phyloP scores from a whole-genome alignment of 2,329 filamentous ascomycete genomes.

The Penicillium sp. region DNA sequence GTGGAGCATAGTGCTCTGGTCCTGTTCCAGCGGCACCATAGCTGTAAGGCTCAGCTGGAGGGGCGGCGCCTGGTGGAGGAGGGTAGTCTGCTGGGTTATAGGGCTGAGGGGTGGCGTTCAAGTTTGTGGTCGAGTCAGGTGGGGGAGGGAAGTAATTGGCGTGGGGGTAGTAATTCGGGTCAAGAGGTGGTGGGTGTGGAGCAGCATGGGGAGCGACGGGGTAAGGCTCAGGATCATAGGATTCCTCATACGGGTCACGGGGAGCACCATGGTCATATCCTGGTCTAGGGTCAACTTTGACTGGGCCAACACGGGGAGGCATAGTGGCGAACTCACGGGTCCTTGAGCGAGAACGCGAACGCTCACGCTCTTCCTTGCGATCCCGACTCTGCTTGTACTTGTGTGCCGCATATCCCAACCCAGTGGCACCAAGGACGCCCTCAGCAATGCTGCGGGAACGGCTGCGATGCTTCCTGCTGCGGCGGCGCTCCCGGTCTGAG shows the following conservation, averaged over 20 bases:
- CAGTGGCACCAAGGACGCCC: conserved; percentile 57
- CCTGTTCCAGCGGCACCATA: conserved; percentile 36
- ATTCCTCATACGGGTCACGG: conserved; percentile 42
- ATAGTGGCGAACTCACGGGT: conserved; percentile 41
- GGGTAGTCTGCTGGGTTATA: conserved; percentile 43
- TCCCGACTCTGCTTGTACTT: conserved; percentile 57
- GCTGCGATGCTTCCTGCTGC: conserved; percentile 38
- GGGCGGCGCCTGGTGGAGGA: conserved; percentile 41
- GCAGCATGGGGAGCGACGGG: conserved; percentile 34
- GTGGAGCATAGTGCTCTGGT: conserved; percentile 40
- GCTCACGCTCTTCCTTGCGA: conserved; percentile 49
- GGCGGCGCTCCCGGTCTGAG: conserved; percentile 35
- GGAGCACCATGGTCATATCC: conserved; percentile 31
- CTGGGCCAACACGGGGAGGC: neutral
- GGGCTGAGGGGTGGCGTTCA: conserved; percentile 24
- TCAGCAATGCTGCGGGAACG: conserved; percentile 49
- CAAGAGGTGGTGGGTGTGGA: conserved; percentile 30
- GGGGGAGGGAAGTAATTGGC: conserved; percentile 45
- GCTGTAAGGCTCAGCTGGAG: conserved; percentile 38
- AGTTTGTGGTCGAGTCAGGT: conserved; percentile 32
- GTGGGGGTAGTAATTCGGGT: conserved; percentile 40
- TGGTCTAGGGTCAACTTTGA: conserved; percentile 14
- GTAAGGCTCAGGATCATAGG: conserved; percentile 40
- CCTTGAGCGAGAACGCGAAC: conserved; percentile 46
- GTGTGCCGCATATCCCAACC: conserved; percentile 56